phyloP scores from a whole-genome alignment of 768 basidiomycete species.

The Piloderma croceum region DNA sequence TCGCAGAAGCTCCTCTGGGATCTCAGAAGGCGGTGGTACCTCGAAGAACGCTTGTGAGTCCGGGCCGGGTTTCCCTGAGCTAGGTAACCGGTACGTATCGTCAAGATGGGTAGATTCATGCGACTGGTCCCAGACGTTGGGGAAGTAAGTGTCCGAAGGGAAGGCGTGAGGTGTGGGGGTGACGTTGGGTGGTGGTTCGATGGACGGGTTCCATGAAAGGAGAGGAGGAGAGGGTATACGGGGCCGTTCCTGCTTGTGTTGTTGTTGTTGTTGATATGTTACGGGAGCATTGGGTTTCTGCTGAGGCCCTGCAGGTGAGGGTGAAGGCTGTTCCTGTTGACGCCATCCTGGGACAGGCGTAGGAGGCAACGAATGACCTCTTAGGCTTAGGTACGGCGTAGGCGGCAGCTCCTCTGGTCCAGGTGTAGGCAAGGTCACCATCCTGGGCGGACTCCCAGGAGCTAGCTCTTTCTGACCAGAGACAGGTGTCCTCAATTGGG shows the following conservation, averaged over 20 bases:
- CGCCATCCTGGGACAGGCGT: constrained; percentile 16
- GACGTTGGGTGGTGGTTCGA: constrained; percentile 71
- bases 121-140: constrained; percentile 81
- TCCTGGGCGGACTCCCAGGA: constrained; percentile 31
- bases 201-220: constrained; percentile 73
- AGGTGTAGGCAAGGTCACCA: constrained; percentile 56
- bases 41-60: constrained; percentile 52
- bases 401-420: constrained; percentile 57
- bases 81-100: constrained; percentile 22
- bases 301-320: constrained; percentile 7
- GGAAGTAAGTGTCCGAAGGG: constrained; percentile 72
- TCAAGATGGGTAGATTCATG: constrained; percentile 36
- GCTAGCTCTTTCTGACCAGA: constrained; percentile 26
- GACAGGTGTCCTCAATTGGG: constrained; percentile 40
- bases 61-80: constrained; percentile 24
- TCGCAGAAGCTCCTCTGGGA: constrained; percentile 60
- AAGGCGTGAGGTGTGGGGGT: constrained; percentile 53
- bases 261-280: constrained; percentile 19
- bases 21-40: constrained; percentile 52
- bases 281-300: constrained; percentile 11
- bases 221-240: constrained; percentile 58
- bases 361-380: constrained; percentile 49
- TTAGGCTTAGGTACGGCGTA: constrained; percentile 48
- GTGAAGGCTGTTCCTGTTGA: constrained; percentile 16
- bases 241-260: constrained; percentile 26